Base-by-base conservation (phyloP, 1,139 yeast species). In the Maudiozyma humilis region DNA sequence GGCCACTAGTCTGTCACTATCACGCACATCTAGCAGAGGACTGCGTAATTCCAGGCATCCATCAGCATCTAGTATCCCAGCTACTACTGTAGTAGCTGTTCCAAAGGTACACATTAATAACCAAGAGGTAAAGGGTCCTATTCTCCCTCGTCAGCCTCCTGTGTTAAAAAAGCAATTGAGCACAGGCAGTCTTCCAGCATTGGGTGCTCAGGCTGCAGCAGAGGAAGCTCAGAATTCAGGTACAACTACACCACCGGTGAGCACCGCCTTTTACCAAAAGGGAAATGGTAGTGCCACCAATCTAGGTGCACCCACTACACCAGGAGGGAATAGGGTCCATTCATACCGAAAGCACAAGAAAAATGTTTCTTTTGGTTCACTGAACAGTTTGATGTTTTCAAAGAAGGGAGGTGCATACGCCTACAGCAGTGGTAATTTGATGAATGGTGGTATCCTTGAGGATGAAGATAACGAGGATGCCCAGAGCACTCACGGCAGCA, bases 311-410 rank as follows among this genome's bases (percentile, higher is more conserved):
- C 41, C 44, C 7, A 43, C 54, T 20, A 59, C 61, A 39, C 49
- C 60, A 13, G 52, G 52, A 37, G 46, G 56, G 17, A 33, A 51
- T 14, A 56, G 59, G 40, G 51, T 54, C 5, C 60, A 56, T 36
- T 55, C 59, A 8, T 47, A 55, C 5, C 50, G 63, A 40, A 61
- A 56, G 36, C 67, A 63, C 43, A 60, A 58, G 40, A 62, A 62
- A 43, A 61, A 59, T 33, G 62, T 60, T 2, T 63, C 66, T 0
- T 57, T 62, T 41, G 57, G 62, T 35, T 65, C 69, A 3, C 50
- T 60, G 45, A 72, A 62, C 44, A 65, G 59, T 46, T 51, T 59
- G 30, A 54, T 60, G 55, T 59, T 61, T 40, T 57, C 64, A 2
- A 61, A 60, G 44, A 59, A 59, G 44, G 56, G 48, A 33, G 49